Evolutionary conservation across 257 asterid genomes (phyloP), one percentile per base, ranked within the genome.

Genomic region (Fraxinus americana): DNA sequence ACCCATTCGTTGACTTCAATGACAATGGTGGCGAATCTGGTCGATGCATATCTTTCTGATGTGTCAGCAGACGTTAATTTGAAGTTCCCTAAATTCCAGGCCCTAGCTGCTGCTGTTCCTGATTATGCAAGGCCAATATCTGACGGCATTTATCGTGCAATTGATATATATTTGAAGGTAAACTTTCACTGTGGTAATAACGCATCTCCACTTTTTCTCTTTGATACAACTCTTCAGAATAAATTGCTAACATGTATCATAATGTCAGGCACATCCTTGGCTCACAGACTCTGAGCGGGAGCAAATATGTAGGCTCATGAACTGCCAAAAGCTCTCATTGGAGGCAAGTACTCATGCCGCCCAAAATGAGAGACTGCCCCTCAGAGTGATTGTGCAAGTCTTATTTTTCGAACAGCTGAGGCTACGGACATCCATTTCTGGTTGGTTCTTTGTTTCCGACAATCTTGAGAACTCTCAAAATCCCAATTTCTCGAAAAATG

Each of bases 311-410:
- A 82, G 96, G 61, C 85, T 91, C 2, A 90, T 95, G 97, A 91
- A 95, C 70, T 89, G 94, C 84, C 97, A 95, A 70, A 95, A 95
- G 87, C 97, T 95, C 0, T 95, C 98, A 1, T 52, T 93, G 52
- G 99, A 95, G 71, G 99, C 99, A 14, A 90, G 96, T 88, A 93
- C 96, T 0, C 98, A 95, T 27, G 99, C 97, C 0, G 99, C 99
- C 0, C 97, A 93, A 70, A 95, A 93, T 54, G 97, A 95, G 87
- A 84, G 98, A 85, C 88, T 95, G 30, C 99, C 99, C 0, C 90
- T 95, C 6, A 85, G 99, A 68, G 97, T 93, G 41, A 87, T 92
- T 9, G 97, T 95, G 25, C 98, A 91, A 78, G 98, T 93, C 74
- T 36, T 95, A 52, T 95, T 93, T 81, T 95, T 93, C 45, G 98